Percentiles rank a stretch among this genome's conserved stretches.
Conservation (phyloP, 2,329 filamentous ascomycete species). For the Aspergillus aculeatinus region DNA sequence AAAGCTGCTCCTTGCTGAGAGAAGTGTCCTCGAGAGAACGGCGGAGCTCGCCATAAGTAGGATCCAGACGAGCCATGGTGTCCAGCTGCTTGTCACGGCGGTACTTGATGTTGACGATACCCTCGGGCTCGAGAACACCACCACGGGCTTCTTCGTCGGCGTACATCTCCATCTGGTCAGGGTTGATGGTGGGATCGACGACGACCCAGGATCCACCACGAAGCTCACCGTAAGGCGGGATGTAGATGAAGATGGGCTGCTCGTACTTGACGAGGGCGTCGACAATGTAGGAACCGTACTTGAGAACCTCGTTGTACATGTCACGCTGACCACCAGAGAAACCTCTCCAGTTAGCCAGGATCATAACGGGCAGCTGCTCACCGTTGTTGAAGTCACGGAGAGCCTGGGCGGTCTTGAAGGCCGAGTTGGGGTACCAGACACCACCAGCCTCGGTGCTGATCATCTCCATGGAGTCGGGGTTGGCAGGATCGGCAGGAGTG, state of each 20-base stretch:
- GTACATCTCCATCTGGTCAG: constrained; percentile 98
- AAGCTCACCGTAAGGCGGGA: constrained; percentile 92
- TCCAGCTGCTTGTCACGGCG: constrained; percentile 95
- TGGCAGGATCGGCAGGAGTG: constrained; percentile 92
- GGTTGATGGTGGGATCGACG: constrained; percentile 97
- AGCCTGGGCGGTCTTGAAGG: constrained; percentile 98
- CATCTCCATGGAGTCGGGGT: constrained; percentile 97
- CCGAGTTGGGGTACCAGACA: constrained; percentile 99
- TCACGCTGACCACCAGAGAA: constrained; percentile 99
- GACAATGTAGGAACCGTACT: constrained; percentile 99
- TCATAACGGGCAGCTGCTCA: constrained; percentile 97
- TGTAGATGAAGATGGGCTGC: constrained; percentile 98
- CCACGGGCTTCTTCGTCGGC: constrained; percentile 91
- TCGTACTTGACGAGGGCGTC: constrained; percentile 97
- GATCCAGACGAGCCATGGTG: constrained; percentile 92
- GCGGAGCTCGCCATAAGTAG: constrained; percentile 78
- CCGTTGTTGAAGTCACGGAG: constrained; percentile 99
- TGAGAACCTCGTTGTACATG: constrained; percentile 99
- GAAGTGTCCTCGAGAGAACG: constrained; percentile 69
- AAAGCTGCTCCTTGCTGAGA: constrained; percentile 71
- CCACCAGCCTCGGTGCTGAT: constrained; percentile 92
- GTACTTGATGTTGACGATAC: constrained; percentile 98
- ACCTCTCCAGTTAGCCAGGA: constrained; percentile 99
- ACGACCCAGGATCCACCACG: constrained; percentile 99
- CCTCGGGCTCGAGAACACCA: constrained; percentile 96